These are phyloP conservation scores for Hordeum pubiflorum DNA, from an alignment of 202 grass and related monocot genomes.

Conservation along the genomic window DNA sequence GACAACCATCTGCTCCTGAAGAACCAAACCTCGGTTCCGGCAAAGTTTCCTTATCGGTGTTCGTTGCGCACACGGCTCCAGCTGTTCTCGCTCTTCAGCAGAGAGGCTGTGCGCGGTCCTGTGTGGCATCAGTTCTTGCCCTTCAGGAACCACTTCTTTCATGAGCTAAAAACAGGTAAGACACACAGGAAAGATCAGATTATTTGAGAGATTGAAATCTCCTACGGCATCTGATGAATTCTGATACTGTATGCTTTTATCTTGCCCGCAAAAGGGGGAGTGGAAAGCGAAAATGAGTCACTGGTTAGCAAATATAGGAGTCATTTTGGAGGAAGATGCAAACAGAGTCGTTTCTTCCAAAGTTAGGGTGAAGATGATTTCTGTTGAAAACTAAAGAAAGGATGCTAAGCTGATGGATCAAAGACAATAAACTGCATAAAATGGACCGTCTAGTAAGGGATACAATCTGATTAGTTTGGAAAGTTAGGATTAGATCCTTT, in stretches of 20 bases:
- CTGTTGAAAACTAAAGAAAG: not conserved
- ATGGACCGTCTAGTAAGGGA: not conserved
- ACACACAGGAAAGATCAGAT: not conserved
- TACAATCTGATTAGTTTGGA: not conserved
- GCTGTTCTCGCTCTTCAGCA: not conserved
- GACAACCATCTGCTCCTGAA: constrained; percentile 48
- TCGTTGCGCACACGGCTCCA: not conserved
- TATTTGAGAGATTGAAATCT: not conserved
- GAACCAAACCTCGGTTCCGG: constrained; percentile 62
- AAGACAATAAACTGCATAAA: not conserved
- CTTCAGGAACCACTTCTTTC: constrained; percentile 35
- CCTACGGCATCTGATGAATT: not conserved
- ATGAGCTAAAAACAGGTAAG: constrained; percentile 45
- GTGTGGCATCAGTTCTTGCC: constrained; percentile 59
- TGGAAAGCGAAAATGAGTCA: not conserved
- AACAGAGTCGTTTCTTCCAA: not conserved
- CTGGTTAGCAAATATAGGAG: not conserved
- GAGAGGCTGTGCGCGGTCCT: constrained; percentile 16
- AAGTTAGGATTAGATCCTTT: not conserved
- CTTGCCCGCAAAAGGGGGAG: not conserved
- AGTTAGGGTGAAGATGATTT: not conserved
- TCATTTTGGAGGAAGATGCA: not conserved
- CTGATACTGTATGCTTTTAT: not conserved
- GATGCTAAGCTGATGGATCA: not conserved
- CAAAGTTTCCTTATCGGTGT: constrained; percentile 65